Percentiles rank a stretch among this genome's conserved stretches.
These are phyloP conservation scores for Saturnispora zaruensis DNA, from an alignment of 805 yeast species.

Conservation along the genomic window DNA sequence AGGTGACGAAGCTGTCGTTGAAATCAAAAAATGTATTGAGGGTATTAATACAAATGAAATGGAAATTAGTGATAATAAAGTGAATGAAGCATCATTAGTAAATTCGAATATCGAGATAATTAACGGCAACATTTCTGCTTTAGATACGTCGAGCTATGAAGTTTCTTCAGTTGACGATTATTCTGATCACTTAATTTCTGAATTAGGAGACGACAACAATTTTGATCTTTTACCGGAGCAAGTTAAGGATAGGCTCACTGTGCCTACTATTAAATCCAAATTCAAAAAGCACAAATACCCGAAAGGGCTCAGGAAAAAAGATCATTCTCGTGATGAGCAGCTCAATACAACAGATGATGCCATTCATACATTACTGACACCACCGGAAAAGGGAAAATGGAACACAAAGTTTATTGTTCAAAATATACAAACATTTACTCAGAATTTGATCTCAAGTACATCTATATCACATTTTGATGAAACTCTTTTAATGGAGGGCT, in stretches of 20 bases:
- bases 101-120: constrained; percentile 18
- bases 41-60: constrained; percentile 25
- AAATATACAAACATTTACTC: constrained; percentile 24
- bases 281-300: neutral
- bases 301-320: neutral
- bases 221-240: neutral
- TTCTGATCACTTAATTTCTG: neutral
- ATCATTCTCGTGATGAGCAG: neutral
- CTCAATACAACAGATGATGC: neutral
- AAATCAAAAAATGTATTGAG: constrained; percentile 34
- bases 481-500: constrained; percentile 31
- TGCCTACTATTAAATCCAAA: neutral
- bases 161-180: constrained; percentile 14
- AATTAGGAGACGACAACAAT: neutral
- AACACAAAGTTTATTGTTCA: constrained; percentile 24
- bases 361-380: neutral
- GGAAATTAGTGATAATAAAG: constrained; percentile 11
- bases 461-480: constrained; percentile 46
- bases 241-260: neutral
- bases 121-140: neutral
- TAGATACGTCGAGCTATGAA: constrained; percentile 2
- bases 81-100: constrained; percentile 18
- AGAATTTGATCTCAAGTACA: constrained; percentile 18
- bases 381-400: constrained; percentile 13
- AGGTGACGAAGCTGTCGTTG: constrained; percentile 36